A percentile compares a stretch with the other conserved stretches of the same genome.
Evolutionary conservation across 2,329 filamentous ascomycete species (phyloP).

Genomic region (Aspergillus ochraceus): DNA sequence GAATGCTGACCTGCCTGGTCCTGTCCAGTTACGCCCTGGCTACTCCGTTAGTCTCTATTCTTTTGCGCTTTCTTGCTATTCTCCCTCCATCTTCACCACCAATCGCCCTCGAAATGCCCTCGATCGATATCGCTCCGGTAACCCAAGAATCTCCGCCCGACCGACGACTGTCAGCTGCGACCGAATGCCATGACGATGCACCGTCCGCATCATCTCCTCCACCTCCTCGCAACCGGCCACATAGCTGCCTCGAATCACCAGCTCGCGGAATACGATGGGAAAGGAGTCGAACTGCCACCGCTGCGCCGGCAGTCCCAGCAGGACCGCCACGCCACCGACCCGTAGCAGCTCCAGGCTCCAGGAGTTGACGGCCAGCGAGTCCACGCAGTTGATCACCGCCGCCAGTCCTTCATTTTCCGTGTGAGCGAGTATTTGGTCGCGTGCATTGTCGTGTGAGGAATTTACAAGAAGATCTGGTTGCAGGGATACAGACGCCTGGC

Average conservation of each 20-base stretch:
- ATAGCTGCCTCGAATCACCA: conserved; percentile 8
- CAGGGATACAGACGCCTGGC: not conserved
- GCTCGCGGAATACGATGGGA: conserved; percentile 8
- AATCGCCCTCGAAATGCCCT: conserved; percentile 5
- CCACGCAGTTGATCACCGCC: conserved; percentile 10
- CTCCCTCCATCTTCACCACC: not conserved
- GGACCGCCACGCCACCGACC: conserved; percentile 5
- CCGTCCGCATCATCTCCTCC: conserved; percentile 11
- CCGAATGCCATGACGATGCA: not conserved
- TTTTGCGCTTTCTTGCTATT: not conserved
- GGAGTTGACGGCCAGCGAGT: conserved; percentile 4
- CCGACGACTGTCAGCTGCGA: conserved; percentile 6
- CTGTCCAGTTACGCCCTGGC: no score
- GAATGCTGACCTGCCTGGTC: not conserved
- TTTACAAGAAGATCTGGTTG: not conserved
- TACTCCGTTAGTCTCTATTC: no score
- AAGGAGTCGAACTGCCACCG: conserved; percentile 11
- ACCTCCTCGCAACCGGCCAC: conserved; percentile 2
- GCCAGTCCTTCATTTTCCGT: conserved; percentile 4
- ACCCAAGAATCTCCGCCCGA: conserved; percentile 1
- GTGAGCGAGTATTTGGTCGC: not conserved
- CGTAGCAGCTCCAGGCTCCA: conserved; percentile 10
- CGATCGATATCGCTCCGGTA: conserved; percentile 4
- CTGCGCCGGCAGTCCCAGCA: conserved; percentile 6
- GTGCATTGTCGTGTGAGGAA: not conserved